phyloP scores from a whole-genome alignment of 2,329 filamentous ascomycete species.

The Colletotrichum echinochloae region DNA sequence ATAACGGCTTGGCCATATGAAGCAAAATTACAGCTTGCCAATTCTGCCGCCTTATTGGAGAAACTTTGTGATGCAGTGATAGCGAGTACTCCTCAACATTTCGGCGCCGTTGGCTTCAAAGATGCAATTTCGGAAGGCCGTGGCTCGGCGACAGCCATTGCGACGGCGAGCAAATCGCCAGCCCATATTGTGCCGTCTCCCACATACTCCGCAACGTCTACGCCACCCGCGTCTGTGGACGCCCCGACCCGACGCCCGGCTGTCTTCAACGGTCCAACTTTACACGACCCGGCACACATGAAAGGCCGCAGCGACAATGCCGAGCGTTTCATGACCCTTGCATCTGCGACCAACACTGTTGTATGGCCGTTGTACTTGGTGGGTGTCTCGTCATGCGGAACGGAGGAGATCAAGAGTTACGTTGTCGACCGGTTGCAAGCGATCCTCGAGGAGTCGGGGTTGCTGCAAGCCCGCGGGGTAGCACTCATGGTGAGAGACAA shows the following conservation, averaged over 20 bases:
- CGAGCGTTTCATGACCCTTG: conserved; percentile 61
- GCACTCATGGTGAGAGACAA: conserved; percentile 57
- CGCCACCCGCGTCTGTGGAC: conserved; percentile 42
- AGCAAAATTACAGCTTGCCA: conserved; percentile 52
- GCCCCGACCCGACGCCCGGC: neutral
- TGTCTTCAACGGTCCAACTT: conserved; percentile 47
- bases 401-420: conserved; percentile 55
- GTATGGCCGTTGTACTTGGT: conserved; percentile 64
- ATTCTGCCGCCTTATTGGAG: conserved; percentile 52
- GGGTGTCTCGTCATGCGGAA: conserved; percentile 61
- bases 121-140: conserved; percentile 48
- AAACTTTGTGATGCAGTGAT: conserved; percentile 56
- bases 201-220: conserved; percentile 45
- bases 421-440: conserved; percentile 58
- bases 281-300: conserved; percentile 56
- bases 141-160: conserved; percentile 44
- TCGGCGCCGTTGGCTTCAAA: conserved; percentile 59
- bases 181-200: conserved; percentile 48
- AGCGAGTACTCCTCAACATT: conserved; percentile 62
- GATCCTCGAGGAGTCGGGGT: conserved; percentile 59
- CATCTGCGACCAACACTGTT: conserved; percentile 60
- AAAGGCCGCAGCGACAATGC: conserved; percentile 52
- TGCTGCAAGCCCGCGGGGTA: conserved; percentile 58
- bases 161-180: conserved; percentile 47
- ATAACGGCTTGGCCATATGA: conserved; percentile 45